phyloP scores from a whole-genome alignment of 805 yeast species.

The Yamadazyma tumulicola region DNA sequence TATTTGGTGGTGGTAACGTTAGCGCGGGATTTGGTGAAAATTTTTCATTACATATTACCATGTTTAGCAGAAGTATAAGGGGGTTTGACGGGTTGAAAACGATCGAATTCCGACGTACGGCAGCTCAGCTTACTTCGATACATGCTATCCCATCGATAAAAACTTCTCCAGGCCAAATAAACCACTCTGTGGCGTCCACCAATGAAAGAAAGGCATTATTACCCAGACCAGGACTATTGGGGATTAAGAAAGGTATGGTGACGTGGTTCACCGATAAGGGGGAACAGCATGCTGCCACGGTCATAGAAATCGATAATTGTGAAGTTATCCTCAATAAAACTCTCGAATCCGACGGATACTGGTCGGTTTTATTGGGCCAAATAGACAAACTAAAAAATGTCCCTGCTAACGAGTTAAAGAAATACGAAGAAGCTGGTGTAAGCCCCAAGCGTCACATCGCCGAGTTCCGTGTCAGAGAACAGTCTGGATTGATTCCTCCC shows the following conservation, averaged over 20 bases:
- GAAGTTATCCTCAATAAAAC: conserved; percentile 81
- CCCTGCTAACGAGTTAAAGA: conserved; percentile 59
- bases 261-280: conserved; percentile 76
- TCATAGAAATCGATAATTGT: conserved; percentile 79
- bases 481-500: conserved; percentile 61
- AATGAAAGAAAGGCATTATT: conserved; percentile 71
- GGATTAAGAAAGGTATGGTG: conserved; percentile 87
- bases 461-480: conserved; percentile 77
- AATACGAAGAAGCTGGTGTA: conserved; percentile 72
- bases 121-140: conserved; percentile 47
- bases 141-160: conserved; percentile 47
- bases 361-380: conserved; percentile 83
- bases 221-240: conserved; percentile 78
- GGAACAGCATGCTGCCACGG: conserved; percentile 74
- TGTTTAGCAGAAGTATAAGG: conserved; percentile 3
- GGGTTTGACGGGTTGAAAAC: not conserved
- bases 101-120: conserved; percentile 21
- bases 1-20: too few species aligned
- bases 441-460: conserved; percentile 74
- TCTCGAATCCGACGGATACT: conserved; percentile 69
- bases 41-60: conserved; percentile 3
- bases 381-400: conserved; percentile 68
- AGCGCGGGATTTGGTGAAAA: too few species aligned
- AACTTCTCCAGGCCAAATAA: conserved; percentile 47
- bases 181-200: conserved; percentile 66